Evolutionary conservation across 2,329 filamentous ascomycete species (phyloP).

Genomic region (Leptographium flavum): DNA sequence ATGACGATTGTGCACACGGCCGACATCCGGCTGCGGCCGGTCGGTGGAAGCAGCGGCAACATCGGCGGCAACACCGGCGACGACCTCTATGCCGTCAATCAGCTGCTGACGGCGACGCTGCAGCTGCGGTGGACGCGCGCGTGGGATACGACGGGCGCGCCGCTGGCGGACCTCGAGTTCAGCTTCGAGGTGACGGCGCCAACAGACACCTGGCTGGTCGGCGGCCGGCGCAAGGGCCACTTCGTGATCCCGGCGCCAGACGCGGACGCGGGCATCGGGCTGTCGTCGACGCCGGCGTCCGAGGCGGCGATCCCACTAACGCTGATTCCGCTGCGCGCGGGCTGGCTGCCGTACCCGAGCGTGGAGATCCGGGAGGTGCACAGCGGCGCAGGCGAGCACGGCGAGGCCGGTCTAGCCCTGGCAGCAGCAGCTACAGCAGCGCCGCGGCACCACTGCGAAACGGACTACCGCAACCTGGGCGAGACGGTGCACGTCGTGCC

Average conservation of each 20-base stretch:
- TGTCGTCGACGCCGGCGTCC: constrained; percentile 28
- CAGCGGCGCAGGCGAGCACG: constrained; percentile 11
- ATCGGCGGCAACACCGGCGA: no score
- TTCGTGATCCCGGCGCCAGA: constrained; percentile 43
- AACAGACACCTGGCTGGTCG: constrained; percentile 69
- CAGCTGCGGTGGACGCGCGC: constrained; percentile 46
- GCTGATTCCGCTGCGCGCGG: constrained; percentile 66
- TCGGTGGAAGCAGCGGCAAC: no score
- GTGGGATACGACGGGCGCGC: constrained; percentile 38
- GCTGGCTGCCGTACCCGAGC: constrained; percentile 61
- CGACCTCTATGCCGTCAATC: no score
- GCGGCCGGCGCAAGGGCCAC: constrained; percentile 65
- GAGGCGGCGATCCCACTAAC: constrained; percentile 53
- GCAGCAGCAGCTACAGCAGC: constrained; percentile 6
- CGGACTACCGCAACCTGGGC: constrained; percentile 64
- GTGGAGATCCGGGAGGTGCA: constrained; percentile 61
- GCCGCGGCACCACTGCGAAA: constrained; percentile 45
- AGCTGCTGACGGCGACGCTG: constrained; percentile 49
- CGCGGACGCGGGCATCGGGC: constrained; percentile 8
- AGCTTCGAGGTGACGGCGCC: constrained; percentile 68
- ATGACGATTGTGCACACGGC: constrained; percentile 73
- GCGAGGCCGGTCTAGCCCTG: background rate
- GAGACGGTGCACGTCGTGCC: constrained; percentile 63
- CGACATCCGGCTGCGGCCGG: constrained; percentile 38
- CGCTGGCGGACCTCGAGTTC: constrained; percentile 47